phyloP scores from a whole-genome alignment of 768 basidiomycete genomes.

The Amanita muscaria region DNA sequence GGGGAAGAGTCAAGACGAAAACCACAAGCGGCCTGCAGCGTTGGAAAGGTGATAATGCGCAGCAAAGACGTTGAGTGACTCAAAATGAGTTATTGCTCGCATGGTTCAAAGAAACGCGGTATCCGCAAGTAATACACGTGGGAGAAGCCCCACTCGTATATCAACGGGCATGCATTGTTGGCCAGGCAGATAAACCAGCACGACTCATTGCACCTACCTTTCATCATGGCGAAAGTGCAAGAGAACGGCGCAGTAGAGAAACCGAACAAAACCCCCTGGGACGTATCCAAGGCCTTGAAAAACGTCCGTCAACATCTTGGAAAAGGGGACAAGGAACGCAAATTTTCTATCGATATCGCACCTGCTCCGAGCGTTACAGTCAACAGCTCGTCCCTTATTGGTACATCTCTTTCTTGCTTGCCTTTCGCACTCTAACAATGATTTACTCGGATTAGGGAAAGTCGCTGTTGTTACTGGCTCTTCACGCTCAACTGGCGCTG shows the following conservation, averaged over 20 bases:
- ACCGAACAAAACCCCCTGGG: background rate
- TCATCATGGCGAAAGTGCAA: background rate
- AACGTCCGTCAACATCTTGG: conserved; percentile 1
- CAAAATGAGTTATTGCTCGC: too few relatives aligned
- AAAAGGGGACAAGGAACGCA: background rate
- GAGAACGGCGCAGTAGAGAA: background rate
- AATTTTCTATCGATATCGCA: background rate
- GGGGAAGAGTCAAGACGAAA: too few relatives aligned
- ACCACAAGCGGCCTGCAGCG: too few relatives aligned
- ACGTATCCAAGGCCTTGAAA: conserved; percentile 3
- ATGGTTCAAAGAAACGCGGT: too few relatives aligned
- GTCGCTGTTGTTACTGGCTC: conserved; percentile 56
- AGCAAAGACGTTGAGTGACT: too few relatives aligned
- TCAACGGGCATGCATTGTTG: background rate
- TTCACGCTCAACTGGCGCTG: conserved; percentile 51
- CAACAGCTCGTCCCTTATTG: conserved; percentile 4
- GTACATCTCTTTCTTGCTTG: background rate
- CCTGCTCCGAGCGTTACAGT: conserved; percentile 6
- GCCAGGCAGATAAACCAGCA: background rate
- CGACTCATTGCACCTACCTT: background rate
- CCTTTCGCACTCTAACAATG: background rate
- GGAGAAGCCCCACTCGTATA: background rate
- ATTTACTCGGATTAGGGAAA: conserved; percentile 26
- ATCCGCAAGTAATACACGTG: conserved; percentile 1
- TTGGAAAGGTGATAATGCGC: too few relatives aligned